Percentiles rank a stretch among this genome's conserved stretches.
These are phyloP conservation scores for Aspergillus amoenus DNA, from an alignment of 2,329 filamentous ascomycete genomes.

Conservation along the genomic window DNA sequence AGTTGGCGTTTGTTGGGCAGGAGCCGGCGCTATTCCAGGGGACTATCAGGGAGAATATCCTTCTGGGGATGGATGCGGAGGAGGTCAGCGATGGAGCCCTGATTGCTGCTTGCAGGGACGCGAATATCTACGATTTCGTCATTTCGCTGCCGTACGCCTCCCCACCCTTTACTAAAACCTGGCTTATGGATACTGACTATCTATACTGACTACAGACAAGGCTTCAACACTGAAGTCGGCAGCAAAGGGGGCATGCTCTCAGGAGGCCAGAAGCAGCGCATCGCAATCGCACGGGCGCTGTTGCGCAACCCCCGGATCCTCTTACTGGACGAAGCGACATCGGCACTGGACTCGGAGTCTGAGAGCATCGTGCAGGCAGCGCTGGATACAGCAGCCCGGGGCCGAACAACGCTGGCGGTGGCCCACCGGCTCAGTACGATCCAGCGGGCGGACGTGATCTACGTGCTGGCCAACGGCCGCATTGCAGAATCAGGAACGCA, in stretches of 20 bases:
- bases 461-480: slow-evolving; percentile 82
- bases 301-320: slow-evolving; percentile 35
- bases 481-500: slow-evolving; percentile 83
- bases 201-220: slow-evolving; percentile 13
- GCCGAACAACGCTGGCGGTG: slow-evolving; percentile 84
- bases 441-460: slow-evolving; percentile 87
- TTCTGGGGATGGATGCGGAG: slow-evolving; percentile 49
- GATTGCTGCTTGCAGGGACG: slow-evolving; percentile 23
- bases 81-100: slow-evolving; percentile 16
- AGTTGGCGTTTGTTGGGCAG: slow-evolving; percentile 68
- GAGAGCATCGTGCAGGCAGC: slow-evolving; percentile 61
- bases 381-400: slow-evolving; percentile 75
- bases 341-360: slow-evolving; percentile 46
- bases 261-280: slow-evolving; percentile 38
- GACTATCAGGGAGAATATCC: slow-evolving; percentile 65
- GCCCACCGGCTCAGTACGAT: slow-evolving; percentile 87
- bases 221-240: slow-evolving; percentile 25
- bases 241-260: slow-evolving; percentile 27
- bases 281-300: slow-evolving; percentile 38
- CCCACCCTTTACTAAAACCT: no score
- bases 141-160: slow-evolving; percentile 22
- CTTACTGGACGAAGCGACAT: slow-evolving; percentile 36
- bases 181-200: no score
- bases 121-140: slow-evolving; percentile 31
- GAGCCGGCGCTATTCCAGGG: slow-evolving; percentile 69